Percentiles rank a stretch among this genome's conserved stretches.
Conservation (phyloP, 257 asterid genomes). For the Ophiorrhiza pumila region DNA sequence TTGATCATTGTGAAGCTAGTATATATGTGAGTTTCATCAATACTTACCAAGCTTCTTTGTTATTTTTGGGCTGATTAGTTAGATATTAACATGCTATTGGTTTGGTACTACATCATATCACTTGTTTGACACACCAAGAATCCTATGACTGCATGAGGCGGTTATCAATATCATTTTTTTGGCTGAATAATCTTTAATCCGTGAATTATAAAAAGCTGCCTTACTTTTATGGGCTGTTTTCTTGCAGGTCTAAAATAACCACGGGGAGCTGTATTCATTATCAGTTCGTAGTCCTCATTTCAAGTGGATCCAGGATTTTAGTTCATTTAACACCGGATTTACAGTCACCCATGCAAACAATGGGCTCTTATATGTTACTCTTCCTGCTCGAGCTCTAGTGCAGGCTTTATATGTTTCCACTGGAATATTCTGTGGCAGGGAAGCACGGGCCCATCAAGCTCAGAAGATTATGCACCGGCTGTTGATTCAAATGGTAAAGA, state of each 20-base stretch:
- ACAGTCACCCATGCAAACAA: slow-evolving; percentile 69
- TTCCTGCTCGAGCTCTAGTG: slow-evolving; percentile 41
- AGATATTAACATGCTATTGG: neutral
- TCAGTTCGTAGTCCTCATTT: slow-evolving; percentile 72
- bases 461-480: slow-evolving; percentile 65
- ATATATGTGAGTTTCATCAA: slow-evolving; percentile 50
- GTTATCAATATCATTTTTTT: neutral
- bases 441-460: slow-evolving; percentile 62
- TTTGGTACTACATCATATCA: neutral
- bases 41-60: neutral
- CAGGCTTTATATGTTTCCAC: slow-evolving; percentile 68
- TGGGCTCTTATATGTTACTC: slow-evolving; percentile 59
- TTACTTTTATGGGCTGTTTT: neutral
- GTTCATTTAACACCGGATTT: slow-evolving; percentile 52
- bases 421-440: slow-evolving; percentile 74
- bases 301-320: slow-evolving; percentile 82
- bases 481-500: slow-evolving; percentile 72
- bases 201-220: neutral
- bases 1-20: slow-evolving; percentile 93
- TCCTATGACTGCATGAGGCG: neutral
- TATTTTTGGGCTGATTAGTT: neutral
- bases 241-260: slow-evolving; percentile 64
- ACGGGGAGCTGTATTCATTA: slow-evolving; percentile 81
- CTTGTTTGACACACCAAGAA: neutral
- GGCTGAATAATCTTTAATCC: neutral